These are phyloP conservation scores for Breynia disticha DNA, from an alignment of 441 rosid species.

Conservation along the genomic window DNA sequence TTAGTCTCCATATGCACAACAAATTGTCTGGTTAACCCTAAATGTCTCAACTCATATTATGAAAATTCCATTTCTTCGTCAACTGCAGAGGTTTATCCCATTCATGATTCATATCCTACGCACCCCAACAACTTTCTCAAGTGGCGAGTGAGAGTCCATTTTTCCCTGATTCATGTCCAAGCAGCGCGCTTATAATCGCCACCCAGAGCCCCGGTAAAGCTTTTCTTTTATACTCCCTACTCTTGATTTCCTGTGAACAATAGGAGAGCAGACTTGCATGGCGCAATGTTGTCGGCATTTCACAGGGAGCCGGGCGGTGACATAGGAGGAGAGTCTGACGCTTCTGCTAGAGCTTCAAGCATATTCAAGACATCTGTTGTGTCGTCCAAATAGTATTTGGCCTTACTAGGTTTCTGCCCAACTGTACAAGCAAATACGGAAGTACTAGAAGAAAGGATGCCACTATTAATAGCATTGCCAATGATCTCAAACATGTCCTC, in stretches of 20 bases:
- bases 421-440: constrained; percentile 71
- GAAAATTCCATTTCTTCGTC: too few relatives aligned
- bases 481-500: constrained; percentile 76
- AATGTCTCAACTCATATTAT: too few relatives aligned
- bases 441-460: constrained; percentile 31
- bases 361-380: constrained; percentile 45
- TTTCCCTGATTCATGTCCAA: too few relatives aligned
- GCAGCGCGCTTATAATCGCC: too few relatives aligned
- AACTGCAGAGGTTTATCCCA: too few relatives aligned
- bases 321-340: constrained; percentile 34
- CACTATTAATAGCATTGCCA: constrained; percentile 27
- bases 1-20: too few relatives aligned
- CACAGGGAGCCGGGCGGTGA: constrained; percentile 22
- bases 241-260: constrained; percentile 6
- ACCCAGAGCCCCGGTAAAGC: too few relatives aligned
- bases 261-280: constrained; percentile 6
- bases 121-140: too few relatives aligned
- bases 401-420: constrained; percentile 95
- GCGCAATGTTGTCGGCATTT: constrained; percentile 3
- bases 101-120: too few relatives aligned
- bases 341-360: constrained; percentile 58
- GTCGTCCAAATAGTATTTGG: constrained; percentile 85
- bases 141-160: too few relatives aligned
- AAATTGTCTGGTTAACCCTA: too few relatives aligned
- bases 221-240: neutral